These are phyloP conservation scores for Suzukiozyma palmioleophila DNA, from an alignment of 1,139 yeast species.

Conservation along the genomic window DNA sequence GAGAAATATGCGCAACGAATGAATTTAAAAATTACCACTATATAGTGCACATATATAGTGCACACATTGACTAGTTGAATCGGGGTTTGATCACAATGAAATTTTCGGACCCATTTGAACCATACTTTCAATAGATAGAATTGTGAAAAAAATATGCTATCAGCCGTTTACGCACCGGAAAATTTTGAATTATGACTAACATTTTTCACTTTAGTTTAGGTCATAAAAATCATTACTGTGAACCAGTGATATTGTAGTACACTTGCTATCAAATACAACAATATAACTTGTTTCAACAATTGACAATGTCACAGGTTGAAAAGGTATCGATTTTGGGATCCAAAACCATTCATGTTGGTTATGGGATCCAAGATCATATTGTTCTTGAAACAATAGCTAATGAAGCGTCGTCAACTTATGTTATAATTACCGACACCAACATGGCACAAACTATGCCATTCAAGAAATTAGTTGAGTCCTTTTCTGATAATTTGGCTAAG, in stretches of 20 bases:
- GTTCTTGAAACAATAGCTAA: conserved; percentile 60
- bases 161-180: not conserved
- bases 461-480: conserved; percentile 27
- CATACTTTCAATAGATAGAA: too few relatives aligned
- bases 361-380: conserved; percentile 71
- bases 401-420: conserved; percentile 85
- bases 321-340: conserved; percentile 74
- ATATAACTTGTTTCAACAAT: not conserved
- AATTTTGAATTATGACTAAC: not conserved
- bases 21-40: too few relatives aligned
- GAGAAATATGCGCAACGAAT: too few relatives aligned
- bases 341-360: conserved; percentile 89
- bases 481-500: conserved; percentile 26
- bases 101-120: too few relatives aligned
- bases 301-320: conserved; percentile 28
- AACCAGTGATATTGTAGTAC: not conserved
- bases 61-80: too few relatives aligned
- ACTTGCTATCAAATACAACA: not conserved
- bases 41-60: too few relatives aligned
- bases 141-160: not conserved
- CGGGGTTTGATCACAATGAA: too few relatives aligned
- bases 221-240: not conserved
- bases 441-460: conserved; percentile 67
- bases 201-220: not conserved
- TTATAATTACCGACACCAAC: conserved; percentile 82